phyloP scores from a whole-genome alignment of 805 yeast genomes.

The Teunomyces gatunensis region DNA sequence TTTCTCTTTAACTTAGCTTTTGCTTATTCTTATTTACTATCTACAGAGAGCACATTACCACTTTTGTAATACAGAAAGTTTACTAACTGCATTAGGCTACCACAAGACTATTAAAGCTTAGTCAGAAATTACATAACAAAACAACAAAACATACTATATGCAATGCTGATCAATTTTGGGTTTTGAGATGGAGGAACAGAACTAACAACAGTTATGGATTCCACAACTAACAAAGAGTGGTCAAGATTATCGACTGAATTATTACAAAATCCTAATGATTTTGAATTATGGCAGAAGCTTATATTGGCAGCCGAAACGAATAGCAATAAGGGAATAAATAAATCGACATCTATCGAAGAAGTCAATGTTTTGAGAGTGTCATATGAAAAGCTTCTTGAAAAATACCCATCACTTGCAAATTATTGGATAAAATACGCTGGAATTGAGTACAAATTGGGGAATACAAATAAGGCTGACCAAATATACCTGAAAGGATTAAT shows the following conservation, averaged over 20 bases:
- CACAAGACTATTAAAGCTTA: no score
- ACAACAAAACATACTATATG: neutral
- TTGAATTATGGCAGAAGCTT: conserved; percentile 37
- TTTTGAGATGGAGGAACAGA: conserved; percentile 1
- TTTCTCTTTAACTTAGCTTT: no score
- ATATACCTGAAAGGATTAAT: conserved; percentile 20
- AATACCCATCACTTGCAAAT: conserved; percentile 50
- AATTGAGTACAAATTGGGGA: conserved; percentile 45
- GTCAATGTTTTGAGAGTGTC: conserved; percentile 35
- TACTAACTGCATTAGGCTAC: no score
- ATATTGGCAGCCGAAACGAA: conserved; percentile 29
- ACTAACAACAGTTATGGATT: conserved; percentile 1
- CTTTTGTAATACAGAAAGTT: no score
- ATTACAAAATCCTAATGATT: conserved; percentile 32
- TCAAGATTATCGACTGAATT: conserved; percentile 28
- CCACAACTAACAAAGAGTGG: conserved; percentile 22
- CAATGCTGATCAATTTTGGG: neutral
- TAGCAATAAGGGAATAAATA: conserved; percentile 27
- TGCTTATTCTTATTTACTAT: no score
- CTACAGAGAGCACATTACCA: no score
- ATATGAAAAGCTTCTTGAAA: conserved; percentile 42
- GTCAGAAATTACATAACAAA: no score
- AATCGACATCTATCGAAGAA: conserved; percentile 28
- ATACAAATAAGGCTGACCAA: conserved; percentile 31
- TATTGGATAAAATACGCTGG: conserved; percentile 59